phyloP scores from a whole-genome alignment of 139 green algal species.

The Volvox africanus region DNA sequence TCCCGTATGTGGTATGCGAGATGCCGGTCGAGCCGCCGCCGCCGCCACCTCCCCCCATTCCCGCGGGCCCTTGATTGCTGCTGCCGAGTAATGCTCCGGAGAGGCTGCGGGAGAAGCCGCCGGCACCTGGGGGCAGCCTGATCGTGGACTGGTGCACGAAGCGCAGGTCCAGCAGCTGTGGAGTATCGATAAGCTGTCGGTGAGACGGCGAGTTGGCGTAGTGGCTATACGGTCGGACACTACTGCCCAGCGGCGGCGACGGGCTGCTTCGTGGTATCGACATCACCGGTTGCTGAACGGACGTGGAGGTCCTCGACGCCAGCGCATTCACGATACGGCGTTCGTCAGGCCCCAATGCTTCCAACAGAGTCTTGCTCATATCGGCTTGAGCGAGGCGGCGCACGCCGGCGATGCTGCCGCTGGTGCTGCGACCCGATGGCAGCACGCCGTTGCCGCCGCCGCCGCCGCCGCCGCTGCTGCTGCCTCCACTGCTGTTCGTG shows the following conservation, averaged over 20 bases:
- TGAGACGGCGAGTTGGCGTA: conserved; percentile 44
- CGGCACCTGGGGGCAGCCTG: conserved; percentile 28
- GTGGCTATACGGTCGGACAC: conserved; percentile 16
- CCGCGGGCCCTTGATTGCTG: background rate
- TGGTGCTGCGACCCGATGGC: background rate
- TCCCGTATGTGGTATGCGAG: background rate
- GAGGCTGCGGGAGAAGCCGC: background rate
- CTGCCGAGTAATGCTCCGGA: background rate
- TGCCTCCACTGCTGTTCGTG: background rate
- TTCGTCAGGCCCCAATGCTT: conserved; percentile 39
- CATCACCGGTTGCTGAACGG: background rate
- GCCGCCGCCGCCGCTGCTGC: too few species aligned
- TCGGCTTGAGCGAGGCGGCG: conserved; percentile 11
- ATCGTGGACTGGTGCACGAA: conserved; percentile 50
- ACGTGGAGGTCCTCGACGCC: background rate
- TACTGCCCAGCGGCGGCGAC: background rate
- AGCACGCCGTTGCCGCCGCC: background rate
- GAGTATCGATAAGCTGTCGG: conserved; percentile 45
- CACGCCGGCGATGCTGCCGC: background rate
- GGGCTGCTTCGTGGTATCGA: background rate
- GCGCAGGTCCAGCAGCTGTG: conserved; percentile 50
- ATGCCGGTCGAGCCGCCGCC: background rate
- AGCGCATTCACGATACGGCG: conserved; percentile 40
- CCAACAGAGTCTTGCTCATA: conserved; percentile 34
- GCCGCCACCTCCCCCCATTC: background rate